Evolutionary conservation across 371 early-diverging fungal species (phyloP).

Genomic region (Basidiobolus meristosporus): DNA sequence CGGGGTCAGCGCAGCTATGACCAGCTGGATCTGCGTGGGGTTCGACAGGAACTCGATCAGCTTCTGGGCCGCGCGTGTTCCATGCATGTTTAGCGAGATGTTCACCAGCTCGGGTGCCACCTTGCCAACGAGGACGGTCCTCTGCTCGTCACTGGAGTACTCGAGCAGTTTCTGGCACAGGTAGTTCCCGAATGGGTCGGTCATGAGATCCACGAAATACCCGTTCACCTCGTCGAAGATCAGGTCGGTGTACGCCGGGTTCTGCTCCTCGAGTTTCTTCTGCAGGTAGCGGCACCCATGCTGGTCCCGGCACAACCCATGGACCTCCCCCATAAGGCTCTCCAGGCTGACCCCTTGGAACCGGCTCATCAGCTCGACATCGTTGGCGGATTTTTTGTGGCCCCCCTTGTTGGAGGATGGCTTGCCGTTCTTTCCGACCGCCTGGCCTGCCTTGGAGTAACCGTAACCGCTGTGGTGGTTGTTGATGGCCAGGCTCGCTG

Average conservation of each 20-base stretch:
- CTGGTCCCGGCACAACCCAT: constrained; percentile 70
- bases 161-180: constrained; percentile 79
- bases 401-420: background rate
- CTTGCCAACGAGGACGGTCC: constrained; percentile 40
- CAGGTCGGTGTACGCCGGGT: constrained; percentile 25
- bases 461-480: no score
- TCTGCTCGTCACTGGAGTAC: constrained; percentile 50
- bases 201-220: constrained; percentile 40
- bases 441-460: no score
- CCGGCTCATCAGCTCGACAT: background rate
- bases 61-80: constrained; percentile 92
- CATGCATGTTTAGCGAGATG: constrained; percentile 88
- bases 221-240: constrained; percentile 56
- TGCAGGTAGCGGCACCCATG: constrained; percentile 80
- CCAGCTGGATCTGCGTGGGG: constrained; percentile 40
- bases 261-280: constrained; percentile 60
- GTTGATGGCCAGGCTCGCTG: no score
- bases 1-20: constrained; percentile 46
- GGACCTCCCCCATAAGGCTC: constrained; percentile 18
- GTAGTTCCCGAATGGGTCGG: constrained; percentile 85
- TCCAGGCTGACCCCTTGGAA: no score
- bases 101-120: constrained; percentile 52
- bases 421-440: background rate
- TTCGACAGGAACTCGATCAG: constrained; percentile 66
- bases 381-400: background rate